Evolutionary conservation across 768 basidiomycete genomes (phyloP), one percentile per base, ranked within the genome.

Genomic region (Dioszegia aurantiaca): DNA sequence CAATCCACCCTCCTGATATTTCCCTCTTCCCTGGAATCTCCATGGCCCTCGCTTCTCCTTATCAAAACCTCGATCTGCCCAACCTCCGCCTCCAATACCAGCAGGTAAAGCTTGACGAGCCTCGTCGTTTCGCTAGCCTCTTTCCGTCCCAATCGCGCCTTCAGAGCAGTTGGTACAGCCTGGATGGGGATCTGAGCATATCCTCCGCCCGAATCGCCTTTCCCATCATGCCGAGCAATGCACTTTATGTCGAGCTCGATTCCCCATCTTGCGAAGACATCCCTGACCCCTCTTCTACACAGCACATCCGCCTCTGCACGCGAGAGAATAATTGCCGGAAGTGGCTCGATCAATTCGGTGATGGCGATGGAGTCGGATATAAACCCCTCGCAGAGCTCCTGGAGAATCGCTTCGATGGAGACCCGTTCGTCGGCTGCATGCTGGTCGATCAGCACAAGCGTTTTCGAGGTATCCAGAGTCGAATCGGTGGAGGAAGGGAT

Each of bases 391-490:
- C 89, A 91, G n/a, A 91, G 72, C 45, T 84, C 83, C 61, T 80
- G 81, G 65, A 94, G 80, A 73, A 89, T 87, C 26, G 79, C 77
- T 78, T 99, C 95, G 58, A 98, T 89, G 21, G 93, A 85, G 43
- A 97, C 80, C 21, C 95, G 85, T 77, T 99, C 95, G 72, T 95
- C 90, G n/a, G 93, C 94, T 12, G 95, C 95, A 73, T 99, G 95
- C 75, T 99, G 95, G 79, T 99, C 95, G 45, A 99, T 81, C 51
- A 98, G 81, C 30, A 94, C 80, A 28, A 98, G 81, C 1, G 77
- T 71, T 44, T 37, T 37, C 59, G 39, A 43, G 36, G 47, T 24
- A 63, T n/a, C n/a, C n/a, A 65, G 19, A 26, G 16, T 5, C 23
- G 27, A 19, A 21, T n/a, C 11, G 24, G 23, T 16, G 37, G 19